These are phyloP conservation scores for Basidiobolus meristosporus DNA, from an alignment of 371 early-diverging fungal genomes.

Conservation along the genomic window DNA sequence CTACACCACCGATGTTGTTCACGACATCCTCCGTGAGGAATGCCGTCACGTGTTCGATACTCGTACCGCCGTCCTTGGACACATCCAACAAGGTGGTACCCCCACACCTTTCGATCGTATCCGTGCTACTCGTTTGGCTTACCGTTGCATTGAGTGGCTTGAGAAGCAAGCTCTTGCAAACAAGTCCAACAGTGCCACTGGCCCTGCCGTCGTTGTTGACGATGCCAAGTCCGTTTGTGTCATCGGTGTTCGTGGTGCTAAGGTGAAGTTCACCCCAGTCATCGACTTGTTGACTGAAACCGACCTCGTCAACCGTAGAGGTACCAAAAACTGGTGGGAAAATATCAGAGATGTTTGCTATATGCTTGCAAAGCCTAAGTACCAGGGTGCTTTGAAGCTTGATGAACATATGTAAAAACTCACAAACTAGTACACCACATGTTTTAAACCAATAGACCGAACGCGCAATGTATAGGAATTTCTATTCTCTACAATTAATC, in stretches of 20 bases:
- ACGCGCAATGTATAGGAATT: too few relatives aligned
- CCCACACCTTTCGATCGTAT: conserved; percentile 95
- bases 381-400: too few relatives aligned
- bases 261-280: conserved; percentile 25
- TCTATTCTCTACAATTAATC: too few relatives aligned
- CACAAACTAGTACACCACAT: too few relatives aligned
- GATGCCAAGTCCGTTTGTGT: conserved; percentile 42
- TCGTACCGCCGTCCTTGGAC: conserved; percentile 84
- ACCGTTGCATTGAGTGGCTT: conserved; percentile 36
- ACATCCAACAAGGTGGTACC: conserved; percentile 91
- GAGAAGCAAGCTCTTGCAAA: conserved; percentile 15
- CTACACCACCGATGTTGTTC: conserved; percentile 82
- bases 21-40: conserved; percentile 82
- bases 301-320: conserved; percentile 2
- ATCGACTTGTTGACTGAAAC: background rate
- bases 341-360: background rate
- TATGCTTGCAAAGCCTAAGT: too few relatives aligned
- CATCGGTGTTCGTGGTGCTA: conserved; percentile 67
- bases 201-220: conserved; percentile 40
- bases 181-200: conserved; percentile 8
- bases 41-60: conserved; percentile 83
- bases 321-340: conserved; percentile 2
- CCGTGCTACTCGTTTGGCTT: conserved; percentile 73
- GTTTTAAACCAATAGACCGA: too few relatives aligned
- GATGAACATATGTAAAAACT: too few relatives aligned